phyloP scores from a whole-genome alignment of 2,329 filamentous ascomycete species.

The Cadophora gregata region DNA sequence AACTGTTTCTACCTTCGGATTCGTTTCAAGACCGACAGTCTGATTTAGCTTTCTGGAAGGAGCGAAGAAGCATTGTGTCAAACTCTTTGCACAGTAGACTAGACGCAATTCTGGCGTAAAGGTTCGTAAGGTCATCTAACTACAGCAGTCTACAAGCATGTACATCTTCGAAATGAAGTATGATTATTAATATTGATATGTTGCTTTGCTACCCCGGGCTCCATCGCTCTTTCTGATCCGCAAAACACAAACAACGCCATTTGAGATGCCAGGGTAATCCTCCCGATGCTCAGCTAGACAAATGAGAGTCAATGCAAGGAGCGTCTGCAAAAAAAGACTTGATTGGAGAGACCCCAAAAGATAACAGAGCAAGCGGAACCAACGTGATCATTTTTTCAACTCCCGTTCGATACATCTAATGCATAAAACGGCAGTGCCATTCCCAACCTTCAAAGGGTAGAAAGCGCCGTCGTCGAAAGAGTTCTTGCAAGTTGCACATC shows the following conservation, averaged over 20 bases:
- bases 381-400: slow-evolving; percentile 54
- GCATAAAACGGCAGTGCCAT: slow-evolving; percentile 61
- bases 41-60: not conserved
- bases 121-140: not conserved
- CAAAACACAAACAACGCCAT: not conserved
- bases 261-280: not conserved
- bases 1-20: not conserved
- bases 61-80: not conserved
- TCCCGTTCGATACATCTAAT: slow-evolving; percentile 65
- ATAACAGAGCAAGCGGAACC: not conserved
- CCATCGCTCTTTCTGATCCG: not conserved
- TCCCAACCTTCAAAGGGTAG: slow-evolving; percentile 63
- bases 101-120: not conserved
- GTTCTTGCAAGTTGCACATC: slow-evolving; percentile 69
- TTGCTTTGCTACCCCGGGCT: not conserved
- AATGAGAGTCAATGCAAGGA: slow-evolving; percentile 29
- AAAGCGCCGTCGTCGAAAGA: slow-evolving; percentile 70
- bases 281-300: slow-evolving; percentile 20
- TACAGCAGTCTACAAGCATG: not conserved
- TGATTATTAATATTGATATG: slow-evolving; percentile 6
- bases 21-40: not conserved
- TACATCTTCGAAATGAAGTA: not conserved
- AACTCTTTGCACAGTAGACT: not conserved
- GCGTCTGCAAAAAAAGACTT: slow-evolving; percentile 19
- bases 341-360: slow-evolving; percentile 16